phyloP scores from a whole-genome alignment of 2,329 filamentous ascomycete species.

The Cordyceps cicadae region DNA sequence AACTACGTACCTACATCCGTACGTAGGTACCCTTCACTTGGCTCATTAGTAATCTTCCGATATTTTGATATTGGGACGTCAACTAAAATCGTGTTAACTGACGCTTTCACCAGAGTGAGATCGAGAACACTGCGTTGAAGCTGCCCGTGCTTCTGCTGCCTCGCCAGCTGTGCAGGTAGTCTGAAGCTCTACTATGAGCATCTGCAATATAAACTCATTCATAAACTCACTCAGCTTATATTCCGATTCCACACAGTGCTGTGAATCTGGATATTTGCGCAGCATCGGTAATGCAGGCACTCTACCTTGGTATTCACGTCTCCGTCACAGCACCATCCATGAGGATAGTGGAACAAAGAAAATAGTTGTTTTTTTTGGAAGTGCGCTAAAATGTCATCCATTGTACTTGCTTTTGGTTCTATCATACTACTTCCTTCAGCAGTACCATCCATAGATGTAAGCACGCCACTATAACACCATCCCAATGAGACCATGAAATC shows the following conservation, averaged over 20 bases:
- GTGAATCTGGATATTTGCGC: neutral
- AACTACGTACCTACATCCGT: too few relatives aligned
- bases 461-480: constrained; percentile 57
- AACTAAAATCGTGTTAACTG: too few relatives aligned
- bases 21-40: neutral
- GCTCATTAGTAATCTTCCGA: neutral
- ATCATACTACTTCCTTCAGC: constrained; percentile 38
- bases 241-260: neutral
- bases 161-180: too few relatives aligned
- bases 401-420: constrained; percentile 41
- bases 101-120: too few relatives aligned
- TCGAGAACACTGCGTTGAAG: too few relatives aligned
- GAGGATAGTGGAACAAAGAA: constrained; percentile 4
- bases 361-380: constrained; percentile 12
- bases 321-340: neutral
- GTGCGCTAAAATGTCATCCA: constrained; percentile 37
- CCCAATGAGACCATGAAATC: constrained; percentile 50
- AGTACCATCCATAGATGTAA: constrained; percentile 52
- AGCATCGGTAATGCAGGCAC: neutral
- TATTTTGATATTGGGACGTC: too few relatives aligned
- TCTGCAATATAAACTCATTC: neutral
- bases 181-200: neutral
- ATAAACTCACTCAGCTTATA: neutral
- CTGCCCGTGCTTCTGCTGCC: too few relatives aligned
- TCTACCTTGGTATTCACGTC: neutral